phyloP scores from a whole-genome alignment of 139 green algal genomes.

The Deuterostichococcus epilithicus region DNA sequence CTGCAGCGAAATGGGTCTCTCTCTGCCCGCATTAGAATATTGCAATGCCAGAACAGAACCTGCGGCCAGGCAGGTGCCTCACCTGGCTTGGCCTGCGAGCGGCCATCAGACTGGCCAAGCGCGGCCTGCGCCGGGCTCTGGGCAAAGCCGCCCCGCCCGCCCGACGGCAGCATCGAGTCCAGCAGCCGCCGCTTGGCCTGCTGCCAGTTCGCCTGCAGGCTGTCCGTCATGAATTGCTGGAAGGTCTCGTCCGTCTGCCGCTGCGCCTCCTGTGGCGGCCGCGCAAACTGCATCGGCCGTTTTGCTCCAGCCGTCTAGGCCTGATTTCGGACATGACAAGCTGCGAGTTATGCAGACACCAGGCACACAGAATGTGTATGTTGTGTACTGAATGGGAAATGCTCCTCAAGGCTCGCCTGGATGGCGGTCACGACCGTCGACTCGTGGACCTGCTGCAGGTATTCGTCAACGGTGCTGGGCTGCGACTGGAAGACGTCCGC shows the following conservation, averaged over 20 bases:
- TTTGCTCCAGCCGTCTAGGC: not conserved
- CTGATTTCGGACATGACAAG: not conserved
- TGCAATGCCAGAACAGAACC: too few relatives aligned
- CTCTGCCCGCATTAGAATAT: too few relatives aligned
- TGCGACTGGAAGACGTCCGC: constrained; percentile 79
- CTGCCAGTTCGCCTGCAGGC: constrained; percentile 61
- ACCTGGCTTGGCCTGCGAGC: not conserved
- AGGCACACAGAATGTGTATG: not conserved
- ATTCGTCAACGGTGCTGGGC: constrained; percentile 70
- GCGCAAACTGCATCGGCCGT: not conserved
- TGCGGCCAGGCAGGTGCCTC: too few relatives aligned
- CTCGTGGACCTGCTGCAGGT: constrained; percentile 79
- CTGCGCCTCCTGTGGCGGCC: constrained; percentile 66
- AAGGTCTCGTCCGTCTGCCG: constrained; percentile 62
- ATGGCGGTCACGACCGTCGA: constrained; percentile 57
- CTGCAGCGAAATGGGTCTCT: too few relatives aligned
- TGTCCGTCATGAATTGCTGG: constrained; percentile 72
- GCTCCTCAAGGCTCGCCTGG: constrained; percentile 24
- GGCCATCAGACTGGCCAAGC: constrained; percentile 1
- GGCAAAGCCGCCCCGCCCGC: not conserved
- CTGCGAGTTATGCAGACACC: not conserved
- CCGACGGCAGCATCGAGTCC: constrained; percentile 48
- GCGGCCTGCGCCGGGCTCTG: not conserved
- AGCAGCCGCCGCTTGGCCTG: constrained; percentile 70
- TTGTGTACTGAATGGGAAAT: not conserved